Evolutionary conservation across 345 rosid genomes (phyloP).

Genomic region (Bruguiera sexangula): DNA sequence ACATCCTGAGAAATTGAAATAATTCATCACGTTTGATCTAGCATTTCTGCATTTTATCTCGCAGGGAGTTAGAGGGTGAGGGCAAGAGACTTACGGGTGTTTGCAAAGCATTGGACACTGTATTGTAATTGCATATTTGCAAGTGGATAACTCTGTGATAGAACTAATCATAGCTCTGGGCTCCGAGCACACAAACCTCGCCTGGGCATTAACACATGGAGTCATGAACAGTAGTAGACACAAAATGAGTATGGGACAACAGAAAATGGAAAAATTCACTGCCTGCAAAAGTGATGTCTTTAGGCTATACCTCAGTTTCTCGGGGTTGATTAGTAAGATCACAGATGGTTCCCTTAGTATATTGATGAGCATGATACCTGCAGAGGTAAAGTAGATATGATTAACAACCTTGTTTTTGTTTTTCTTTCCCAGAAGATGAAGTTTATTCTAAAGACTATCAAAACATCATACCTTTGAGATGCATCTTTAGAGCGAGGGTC

Average conservation of each 20-base stretch:
- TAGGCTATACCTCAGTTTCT: slow-evolving; percentile 65
- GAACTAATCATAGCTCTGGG: slow-evolving; percentile 87
- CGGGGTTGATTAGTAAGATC: slow-evolving; percentile 88
- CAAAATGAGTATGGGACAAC: background rate
- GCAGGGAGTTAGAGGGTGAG: background rate
- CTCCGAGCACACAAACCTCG: slow-evolving; percentile 93
- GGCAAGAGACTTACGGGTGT: slow-evolving; percentile 66
- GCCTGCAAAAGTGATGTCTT: background rate
- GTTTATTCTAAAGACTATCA: no score
- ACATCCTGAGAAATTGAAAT: background rate
- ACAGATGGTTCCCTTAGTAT: slow-evolving; percentile 79
- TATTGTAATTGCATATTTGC: slow-evolving; percentile 88
- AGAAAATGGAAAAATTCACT: background rate
- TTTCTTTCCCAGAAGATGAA: background rate
- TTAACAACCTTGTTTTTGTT: background rate
- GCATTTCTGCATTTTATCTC: background rate
- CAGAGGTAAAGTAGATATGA: background rate
- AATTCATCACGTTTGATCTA: background rate
- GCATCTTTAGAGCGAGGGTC: slow-evolving; percentile 84
- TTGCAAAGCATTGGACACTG: slow-evolving; percentile 85
- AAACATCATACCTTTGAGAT: slow-evolving; percentile 59
- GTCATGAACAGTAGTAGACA: background rate
- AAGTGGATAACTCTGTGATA: slow-evolving; percentile 85
- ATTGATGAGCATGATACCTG: slow-evolving; percentile 90
- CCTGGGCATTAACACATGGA: slow-evolving; percentile 41